Percentiles rank a stretch among this genome's conserved stretches.
phyloP scores from a whole-genome alignment of 345 rosid species.

The Streptanthus diversifolius region DNA sequence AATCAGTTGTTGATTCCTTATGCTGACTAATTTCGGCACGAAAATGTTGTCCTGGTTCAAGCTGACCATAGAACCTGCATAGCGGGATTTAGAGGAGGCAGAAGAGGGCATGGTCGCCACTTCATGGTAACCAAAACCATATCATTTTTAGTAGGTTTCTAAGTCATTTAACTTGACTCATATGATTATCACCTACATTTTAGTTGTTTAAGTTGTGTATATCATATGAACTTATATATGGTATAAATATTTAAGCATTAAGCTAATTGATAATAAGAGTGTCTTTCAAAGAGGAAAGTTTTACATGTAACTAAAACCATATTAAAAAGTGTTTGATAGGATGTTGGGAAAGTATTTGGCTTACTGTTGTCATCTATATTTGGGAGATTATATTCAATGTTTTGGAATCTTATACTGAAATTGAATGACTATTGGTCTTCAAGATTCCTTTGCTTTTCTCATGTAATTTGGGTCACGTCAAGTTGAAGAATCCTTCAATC shows the following conservation, averaged over 20 bases:
- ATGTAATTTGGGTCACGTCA: constrained; percentile 75
- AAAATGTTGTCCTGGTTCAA: too few species aligned
- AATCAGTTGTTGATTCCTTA: too few species aligned
- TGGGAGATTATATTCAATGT: background rate
- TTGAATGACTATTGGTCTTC: constrained; percentile 3
- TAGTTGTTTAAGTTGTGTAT: background rate
- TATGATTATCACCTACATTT: background rate
- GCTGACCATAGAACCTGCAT: too few species aligned
- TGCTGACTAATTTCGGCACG: too few species aligned
- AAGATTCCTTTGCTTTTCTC: constrained; percentile 10
- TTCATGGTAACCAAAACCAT: constrained; percentile 18
- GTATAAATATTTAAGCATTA: background rate
- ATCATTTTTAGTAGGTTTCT: too few species aligned
- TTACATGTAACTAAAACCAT: too few species aligned
- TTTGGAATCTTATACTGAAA: constrained; percentile 4
- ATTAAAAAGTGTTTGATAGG: constrained; percentile 11
- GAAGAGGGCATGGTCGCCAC: too few species aligned
- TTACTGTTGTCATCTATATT: background rate
- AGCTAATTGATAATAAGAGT: constrained; percentile 4
- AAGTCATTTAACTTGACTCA: background rate
- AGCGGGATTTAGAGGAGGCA: too few species aligned
- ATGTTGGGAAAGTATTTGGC: background rate
- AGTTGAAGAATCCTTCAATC: constrained; percentile 88
- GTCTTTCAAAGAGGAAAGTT: too few species aligned
- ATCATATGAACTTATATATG: constrained; percentile 8